Evolutionary conservation across 768 basidiomycete genomes (phyloP).

Genomic region (Pulveroboletus sp.): DNA sequence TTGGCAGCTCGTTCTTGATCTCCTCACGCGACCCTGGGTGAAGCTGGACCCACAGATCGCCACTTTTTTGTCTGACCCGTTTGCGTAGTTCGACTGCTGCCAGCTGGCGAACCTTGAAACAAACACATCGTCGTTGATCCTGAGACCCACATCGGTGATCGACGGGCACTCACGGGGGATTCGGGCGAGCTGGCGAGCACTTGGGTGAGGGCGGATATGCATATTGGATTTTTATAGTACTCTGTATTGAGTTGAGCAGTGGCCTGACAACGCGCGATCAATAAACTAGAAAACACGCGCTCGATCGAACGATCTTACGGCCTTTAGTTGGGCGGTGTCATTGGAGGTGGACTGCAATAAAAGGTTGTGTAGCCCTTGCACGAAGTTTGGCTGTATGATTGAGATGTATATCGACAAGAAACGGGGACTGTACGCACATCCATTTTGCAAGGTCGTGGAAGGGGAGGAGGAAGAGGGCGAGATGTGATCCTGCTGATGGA

Average conservation of each 20-base stretch:
- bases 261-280: constrained; percentile 50
- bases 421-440: constrained; percentile 24
- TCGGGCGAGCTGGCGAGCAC: constrained; percentile 87
- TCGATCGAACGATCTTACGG: constrained; percentile 53
- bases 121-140: constrained; percentile 4
- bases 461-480: constrained; percentile 25
- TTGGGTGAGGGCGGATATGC: constrained; percentile 87
- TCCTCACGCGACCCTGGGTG: constrained; percentile 65
- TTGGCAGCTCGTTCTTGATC: constrained; percentile 83
- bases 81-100: constrained; percentile 97
- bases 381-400: constrained; percentile 56
- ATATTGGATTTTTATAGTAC: constrained; percentile 88
- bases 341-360: constrained; percentile 78
- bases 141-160: constrained; percentile 7
- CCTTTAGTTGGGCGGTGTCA: constrained; percentile 87
- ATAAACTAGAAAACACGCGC: constrained; percentile 20
- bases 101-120: constrained; percentile 83
- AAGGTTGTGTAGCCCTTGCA: constrained; percentile 80
- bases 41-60: constrained; percentile 77
- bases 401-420: constrained; percentile 1
- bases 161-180: constrained; percentile 57
- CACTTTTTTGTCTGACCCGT: constrained; percentile 77
- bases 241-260: constrained; percentile 89
- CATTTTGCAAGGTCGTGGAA: constrained; percentile 24
- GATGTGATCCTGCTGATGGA: constrained; percentile 29